Percentiles rank a stretch among this genome's conserved stretches.
These are phyloP conservation scores for Coccomyxa sp. DNA, from an alignment of 139 green algal genomes.

Conservation along the genomic window DNA sequence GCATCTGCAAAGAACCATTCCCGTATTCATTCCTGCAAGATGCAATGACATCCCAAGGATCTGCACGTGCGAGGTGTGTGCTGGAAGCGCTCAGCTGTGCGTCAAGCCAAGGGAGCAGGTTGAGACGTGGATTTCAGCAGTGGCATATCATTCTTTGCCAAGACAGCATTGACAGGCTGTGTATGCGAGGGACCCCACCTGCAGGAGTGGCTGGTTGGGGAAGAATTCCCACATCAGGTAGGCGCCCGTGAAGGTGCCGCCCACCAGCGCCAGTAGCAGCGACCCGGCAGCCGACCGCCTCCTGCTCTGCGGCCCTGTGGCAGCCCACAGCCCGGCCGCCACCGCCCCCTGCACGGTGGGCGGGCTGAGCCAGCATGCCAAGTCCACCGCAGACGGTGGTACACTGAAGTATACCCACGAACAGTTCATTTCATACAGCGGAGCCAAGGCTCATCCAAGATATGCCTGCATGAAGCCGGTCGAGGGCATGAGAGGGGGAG, in stretches of 20 bases:
- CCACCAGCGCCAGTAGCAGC: constrained; percentile 20
- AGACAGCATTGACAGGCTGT: neutral
- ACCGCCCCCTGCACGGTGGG: neutral
- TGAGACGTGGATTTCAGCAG: neutral
- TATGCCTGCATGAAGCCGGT: no score
- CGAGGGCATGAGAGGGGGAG: neutral
- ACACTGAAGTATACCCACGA: no score
- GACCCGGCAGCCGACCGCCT: neutral
- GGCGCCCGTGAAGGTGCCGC: constrained; percentile 54
- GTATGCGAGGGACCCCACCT: constrained; percentile 29
- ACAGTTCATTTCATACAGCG: no score
- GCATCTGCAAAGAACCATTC: constrained; percentile 24
- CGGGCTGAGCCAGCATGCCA: no score
- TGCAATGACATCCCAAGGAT: neutral
- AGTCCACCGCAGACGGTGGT: no score
- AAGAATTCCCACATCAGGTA: constrained; percentile 92
- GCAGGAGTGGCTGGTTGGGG: constrained; percentile 55
- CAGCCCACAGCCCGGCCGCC: neutral
- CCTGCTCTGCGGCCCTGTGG: neutral
- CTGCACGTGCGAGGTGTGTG: constrained; percentile 1
- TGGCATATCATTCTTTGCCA: no score
- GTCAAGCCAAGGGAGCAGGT: neutral
- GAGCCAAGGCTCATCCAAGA: no score
- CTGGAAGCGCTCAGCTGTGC: constrained; percentile 4
- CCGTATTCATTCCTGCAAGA: neutral